Conservation (phyloP, 768 basidiomycete genomes). For the Russula brevipes region DNA sequence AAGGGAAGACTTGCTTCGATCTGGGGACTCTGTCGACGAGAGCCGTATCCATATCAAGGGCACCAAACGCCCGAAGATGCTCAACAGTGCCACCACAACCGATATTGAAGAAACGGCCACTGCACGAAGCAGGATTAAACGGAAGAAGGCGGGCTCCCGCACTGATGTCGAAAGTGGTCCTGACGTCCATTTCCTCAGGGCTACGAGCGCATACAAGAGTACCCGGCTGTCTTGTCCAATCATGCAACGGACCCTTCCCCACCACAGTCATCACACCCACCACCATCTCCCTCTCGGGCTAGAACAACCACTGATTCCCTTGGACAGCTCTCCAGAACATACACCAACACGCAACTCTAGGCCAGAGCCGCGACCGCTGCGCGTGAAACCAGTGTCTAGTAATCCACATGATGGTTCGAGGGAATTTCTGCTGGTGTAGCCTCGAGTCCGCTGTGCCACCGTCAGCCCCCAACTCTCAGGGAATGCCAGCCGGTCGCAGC, state of each 20-base stretch:
- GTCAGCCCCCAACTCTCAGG: not conserved
- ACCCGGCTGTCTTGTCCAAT: not conserved
- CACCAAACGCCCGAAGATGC: constrained; percentile 15
- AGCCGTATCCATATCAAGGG: constrained; percentile 2
- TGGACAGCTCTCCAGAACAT: not conserved
- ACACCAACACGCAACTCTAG: not conserved
- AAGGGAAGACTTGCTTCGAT: constrained; percentile 31
- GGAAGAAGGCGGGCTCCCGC: constrained; percentile 20
- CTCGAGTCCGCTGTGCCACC: not conserved
- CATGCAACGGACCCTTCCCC: not conserved
- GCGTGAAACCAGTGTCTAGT: not conserved
- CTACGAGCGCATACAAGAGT: not conserved
- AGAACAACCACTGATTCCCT: not conserved
- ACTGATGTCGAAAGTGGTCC: constrained; percentile 9
- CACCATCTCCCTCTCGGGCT: not conserved
- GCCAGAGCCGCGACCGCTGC: not conserved
- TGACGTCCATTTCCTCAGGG: not conserved
- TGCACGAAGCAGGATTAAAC: constrained; percentile 16
- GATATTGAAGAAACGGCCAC: constrained; percentile 6
- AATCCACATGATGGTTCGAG: not conserved
- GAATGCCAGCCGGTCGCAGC: not conserved
- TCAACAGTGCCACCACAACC: constrained; percentile 5
- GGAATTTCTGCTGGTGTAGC: not conserved
- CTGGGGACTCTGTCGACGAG: constrained; percentile 18
- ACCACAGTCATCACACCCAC: not conserved